These are phyloP conservation scores for Barbarea vulgaris DNA, from an alignment of 345 rosid species.

Conservation along the genomic window DNA sequence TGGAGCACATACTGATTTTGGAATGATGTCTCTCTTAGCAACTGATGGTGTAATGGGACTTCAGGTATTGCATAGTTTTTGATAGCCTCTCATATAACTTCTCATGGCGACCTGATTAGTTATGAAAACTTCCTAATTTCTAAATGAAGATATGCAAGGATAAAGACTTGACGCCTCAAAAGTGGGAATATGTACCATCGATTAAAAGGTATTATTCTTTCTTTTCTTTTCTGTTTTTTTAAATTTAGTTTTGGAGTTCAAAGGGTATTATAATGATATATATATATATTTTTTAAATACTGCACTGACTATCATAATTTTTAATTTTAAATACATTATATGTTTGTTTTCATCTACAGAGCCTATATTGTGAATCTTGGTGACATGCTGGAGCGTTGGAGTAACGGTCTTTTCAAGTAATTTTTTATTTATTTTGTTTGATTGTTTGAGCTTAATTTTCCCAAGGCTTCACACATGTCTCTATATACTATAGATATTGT, in stretches of 20 bases:
- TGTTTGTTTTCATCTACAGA: slow-evolving; percentile 38
- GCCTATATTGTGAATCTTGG: slow-evolving; percentile 82
- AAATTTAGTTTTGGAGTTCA: no score
- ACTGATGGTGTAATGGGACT: slow-evolving; percentile 75
- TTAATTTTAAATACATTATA: not conserved
- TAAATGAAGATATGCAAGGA: slow-evolving; percentile 75
- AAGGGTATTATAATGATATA: slow-evolving; percentile 56
- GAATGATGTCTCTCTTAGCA: slow-evolving; percentile 76
- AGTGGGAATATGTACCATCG: slow-evolving; percentile 80
- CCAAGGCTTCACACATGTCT: not conserved
- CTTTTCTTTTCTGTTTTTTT: no score
- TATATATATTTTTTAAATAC: not conserved
- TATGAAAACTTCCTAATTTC: not conserved
- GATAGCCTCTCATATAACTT: not conserved
- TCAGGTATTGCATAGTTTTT: slow-evolving; percentile 48
- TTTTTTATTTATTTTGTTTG: not conserved
- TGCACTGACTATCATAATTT: not conserved
- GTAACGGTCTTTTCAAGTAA: slow-evolving; percentile 78
- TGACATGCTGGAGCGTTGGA: slow-evolving; percentile 88
- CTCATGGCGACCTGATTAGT: not conserved
- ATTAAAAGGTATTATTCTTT: slow-evolving; percentile 72
- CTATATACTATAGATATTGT: not conserved
- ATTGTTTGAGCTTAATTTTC: not conserved
- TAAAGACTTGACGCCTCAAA: slow-evolving; percentile 60
- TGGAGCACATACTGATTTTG: slow-evolving; percentile 89